A percentile compares a stretch with the other conserved stretches of the same genome.
These are phyloP conservation scores for Didymosphaeria variabile DNA, from an alignment of 2,329 filamentous ascomycete genomes.

Conservation along the genomic window DNA sequence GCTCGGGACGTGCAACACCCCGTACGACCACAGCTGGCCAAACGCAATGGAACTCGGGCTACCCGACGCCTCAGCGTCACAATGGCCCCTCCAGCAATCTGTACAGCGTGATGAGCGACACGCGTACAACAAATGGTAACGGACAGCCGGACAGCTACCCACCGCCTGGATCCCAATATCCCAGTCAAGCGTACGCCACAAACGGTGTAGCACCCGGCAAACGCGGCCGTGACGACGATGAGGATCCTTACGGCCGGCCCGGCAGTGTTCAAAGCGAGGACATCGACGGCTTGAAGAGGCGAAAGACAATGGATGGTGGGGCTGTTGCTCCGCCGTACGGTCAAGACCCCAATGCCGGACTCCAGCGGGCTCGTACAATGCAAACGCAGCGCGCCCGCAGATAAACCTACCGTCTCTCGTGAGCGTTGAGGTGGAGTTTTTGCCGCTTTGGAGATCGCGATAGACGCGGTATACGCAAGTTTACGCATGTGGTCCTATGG, in stretches of 20 bases:
- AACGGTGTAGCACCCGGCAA: slow-evolving; percentile 71
- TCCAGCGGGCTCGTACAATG: slow-evolving; percentile 45
- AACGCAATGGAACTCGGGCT: slow-evolving; percentile 76
- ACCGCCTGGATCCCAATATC: slow-evolving; percentile 69
- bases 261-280: slow-evolving; percentile 64
- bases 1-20: slow-evolving; percentile 85
- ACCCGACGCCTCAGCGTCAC: slow-evolving; percentile 79
- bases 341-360: slow-evolving; percentile 41
- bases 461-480: slow-evolving; percentile 33
- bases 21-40: slow-evolving; percentile 77
- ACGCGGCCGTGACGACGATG: slow-evolving; percentile 69
- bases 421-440: slow-evolving; percentile 30
- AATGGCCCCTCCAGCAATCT: slow-evolving; percentile 77
- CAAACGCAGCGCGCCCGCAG: slow-evolving; percentile 41
- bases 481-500: slow-evolving; percentile 30
- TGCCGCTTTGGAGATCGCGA: slow-evolving; percentile 31
- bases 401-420: slow-evolving; percentile 27
- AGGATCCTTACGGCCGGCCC: slow-evolving; percentile 72
- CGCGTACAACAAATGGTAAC: slow-evolving; percentile 73
- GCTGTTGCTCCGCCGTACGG: slow-evolving; percentile 44
- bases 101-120: slow-evolving; percentile 89
- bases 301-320: slow-evolving; percentile 72
- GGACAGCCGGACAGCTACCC: slow-evolving; percentile 75
- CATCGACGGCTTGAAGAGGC: slow-evolving; percentile 74
- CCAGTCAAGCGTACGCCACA: slow-evolving; percentile 66